phyloP scores from a whole-genome alignment of 2,329 filamentous ascomycete species.

The Remersonia thermophila region DNA sequence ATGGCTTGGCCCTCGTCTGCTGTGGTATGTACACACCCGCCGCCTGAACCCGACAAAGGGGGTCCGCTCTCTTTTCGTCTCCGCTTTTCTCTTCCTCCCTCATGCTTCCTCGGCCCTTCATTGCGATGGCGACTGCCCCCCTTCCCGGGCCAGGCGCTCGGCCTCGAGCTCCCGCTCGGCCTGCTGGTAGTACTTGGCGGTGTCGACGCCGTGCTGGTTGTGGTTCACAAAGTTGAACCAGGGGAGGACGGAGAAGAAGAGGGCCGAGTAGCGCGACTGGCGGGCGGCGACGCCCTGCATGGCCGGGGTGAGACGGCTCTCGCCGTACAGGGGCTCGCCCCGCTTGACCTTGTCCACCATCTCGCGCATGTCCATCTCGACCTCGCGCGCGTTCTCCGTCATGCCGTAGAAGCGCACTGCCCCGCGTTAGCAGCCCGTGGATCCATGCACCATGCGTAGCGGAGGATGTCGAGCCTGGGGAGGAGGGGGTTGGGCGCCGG shows the following conservation, averaged over 20 bases:
- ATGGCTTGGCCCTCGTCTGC: conserved; percentile 12
- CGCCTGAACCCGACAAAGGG: conserved; percentile 5
- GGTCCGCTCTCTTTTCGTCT: too few species aligned
- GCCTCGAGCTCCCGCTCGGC: conserved; percentile 87
- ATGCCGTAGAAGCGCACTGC: conserved; percentile 92
- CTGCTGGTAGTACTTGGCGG: conserved; percentile 94
- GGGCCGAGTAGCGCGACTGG: conserved; percentile 81
- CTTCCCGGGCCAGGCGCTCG: conserved; percentile 34
- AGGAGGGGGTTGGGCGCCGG: too few species aligned
- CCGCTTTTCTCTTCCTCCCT: not conserved
- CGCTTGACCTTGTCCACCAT: conserved; percentile 96
- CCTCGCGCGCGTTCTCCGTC: conserved; percentile 80
- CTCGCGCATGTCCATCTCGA: conserved; percentile 94
- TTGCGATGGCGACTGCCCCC: not conserved
- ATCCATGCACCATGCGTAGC: too few species aligned
- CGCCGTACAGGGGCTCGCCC: conserved; percentile 81
- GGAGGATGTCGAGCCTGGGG: not conserved
- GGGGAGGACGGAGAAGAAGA: conserved; percentile 73
- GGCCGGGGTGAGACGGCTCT: conserved; percentile 64
- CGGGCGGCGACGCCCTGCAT: conserved; percentile 87
- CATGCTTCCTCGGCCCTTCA: not conserved
- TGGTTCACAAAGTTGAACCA: conserved; percentile 99
- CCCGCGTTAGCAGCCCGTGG: not conserved
- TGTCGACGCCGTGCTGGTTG: conserved; percentile 88
- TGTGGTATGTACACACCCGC: conserved; percentile 15